Evolutionary conservation across 495 filamentous ascomycete species (phyloP).

Genomic region (Hypoxylon trugodes): DNA sequence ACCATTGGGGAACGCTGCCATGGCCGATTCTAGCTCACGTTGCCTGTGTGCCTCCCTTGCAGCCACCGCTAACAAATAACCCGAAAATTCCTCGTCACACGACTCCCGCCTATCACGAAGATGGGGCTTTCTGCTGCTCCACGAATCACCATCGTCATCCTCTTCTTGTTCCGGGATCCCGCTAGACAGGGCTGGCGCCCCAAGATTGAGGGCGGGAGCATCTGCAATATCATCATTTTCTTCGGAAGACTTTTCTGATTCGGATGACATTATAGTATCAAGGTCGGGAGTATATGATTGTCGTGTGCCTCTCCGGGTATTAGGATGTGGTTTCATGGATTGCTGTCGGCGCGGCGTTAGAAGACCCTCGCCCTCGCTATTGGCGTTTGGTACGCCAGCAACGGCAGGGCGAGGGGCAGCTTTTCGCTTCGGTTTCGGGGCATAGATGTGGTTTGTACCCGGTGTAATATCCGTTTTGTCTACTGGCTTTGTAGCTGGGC

Average conservation of each 20-base stretch:
- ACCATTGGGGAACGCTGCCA: slow-evolving; percentile 60
- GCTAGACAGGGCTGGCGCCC: slow-evolving; percentile 41
- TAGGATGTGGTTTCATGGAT: slow-evolving; percentile 50
- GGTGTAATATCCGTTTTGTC: slow-evolving; percentile 68
- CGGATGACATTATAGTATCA: slow-evolving; percentile 48
- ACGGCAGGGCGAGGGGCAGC: slow-evolving; percentile 28
- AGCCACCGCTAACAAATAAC: slow-evolving; percentile 78
- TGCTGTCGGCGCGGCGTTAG: slow-evolving; percentile 44
- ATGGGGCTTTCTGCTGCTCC: slow-evolving; percentile 48
- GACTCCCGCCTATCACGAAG: slow-evolving; percentile 60
- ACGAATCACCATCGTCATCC: slow-evolving; percentile 46
- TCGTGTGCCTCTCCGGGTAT: slow-evolving; percentile 50
- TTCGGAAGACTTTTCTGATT: slow-evolving; percentile 48
- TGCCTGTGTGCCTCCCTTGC: slow-evolving; percentile 79
- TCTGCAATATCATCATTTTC: slow-evolving; percentile 41
- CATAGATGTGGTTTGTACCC: slow-evolving; percentile 65
- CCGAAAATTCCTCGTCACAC: slow-evolving; percentile 74
- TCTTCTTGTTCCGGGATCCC: slow-evolving; percentile 18
- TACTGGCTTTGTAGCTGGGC: slow-evolving; percentile 57
- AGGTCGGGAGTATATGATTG: slow-evolving; percentile 52
- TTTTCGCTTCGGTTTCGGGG: slow-evolving; percentile 52
- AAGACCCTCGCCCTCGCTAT: slow-evolving; percentile 31
- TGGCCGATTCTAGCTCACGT: slow-evolving; percentile 55
- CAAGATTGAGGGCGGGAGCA: slow-evolving; percentile 36
- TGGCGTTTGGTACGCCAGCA: slow-evolving; percentile 35